These are phyloP conservation scores for Fagus sylvatica DNA, from an alignment of 306 rosid genomes.

Conservation along the genomic window DNA sequence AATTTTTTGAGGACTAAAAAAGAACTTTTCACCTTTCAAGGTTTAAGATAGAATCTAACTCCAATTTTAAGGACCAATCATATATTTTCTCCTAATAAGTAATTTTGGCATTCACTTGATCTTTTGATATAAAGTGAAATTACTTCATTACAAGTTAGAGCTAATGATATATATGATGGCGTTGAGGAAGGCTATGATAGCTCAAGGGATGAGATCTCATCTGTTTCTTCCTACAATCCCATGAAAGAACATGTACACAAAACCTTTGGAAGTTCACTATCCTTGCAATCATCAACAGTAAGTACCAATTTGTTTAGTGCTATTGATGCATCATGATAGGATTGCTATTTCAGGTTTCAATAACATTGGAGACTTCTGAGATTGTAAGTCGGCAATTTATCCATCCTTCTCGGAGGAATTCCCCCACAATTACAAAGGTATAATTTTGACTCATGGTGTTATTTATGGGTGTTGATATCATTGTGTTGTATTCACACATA, in stretches of 20 bases:
- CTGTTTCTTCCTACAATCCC: conserved; percentile 89
- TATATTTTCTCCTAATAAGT: background rate
- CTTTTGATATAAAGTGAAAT: conserved; percentile 28
- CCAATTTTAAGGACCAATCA: too few species aligned
- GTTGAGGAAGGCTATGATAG: conserved; percentile 91
- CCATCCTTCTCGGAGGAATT: conserved; percentile 89
- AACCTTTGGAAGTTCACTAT: too few species aligned
- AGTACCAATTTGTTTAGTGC: conserved; percentile 2
- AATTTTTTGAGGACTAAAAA: too few species aligned
- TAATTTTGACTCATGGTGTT: background rate
- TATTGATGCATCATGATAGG: conserved; percentile 24
- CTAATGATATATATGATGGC: conserved; percentile 71
- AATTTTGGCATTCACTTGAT: conserved; percentile 7
- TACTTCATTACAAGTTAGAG: conserved; percentile 68
- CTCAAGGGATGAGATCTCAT: conserved; percentile 88
- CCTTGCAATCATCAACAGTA: background rate
- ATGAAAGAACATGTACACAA: conserved; percentile 49
- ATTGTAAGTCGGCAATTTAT: conserved; percentile 72
- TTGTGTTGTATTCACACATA: too few species aligned
- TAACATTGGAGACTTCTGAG: conserved; percentile 90
- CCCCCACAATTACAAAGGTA: conserved; percentile 96
- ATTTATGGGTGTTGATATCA: too few species aligned
- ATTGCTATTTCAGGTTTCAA: conserved; percentile 60
- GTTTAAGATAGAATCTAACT: too few species aligned
- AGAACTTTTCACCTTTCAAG: too few species aligned